These are phyloP conservation scores for Saccharomyces eubayanus DNA, from an alignment of 805 yeast species.

Conservation along the genomic window DNA sequence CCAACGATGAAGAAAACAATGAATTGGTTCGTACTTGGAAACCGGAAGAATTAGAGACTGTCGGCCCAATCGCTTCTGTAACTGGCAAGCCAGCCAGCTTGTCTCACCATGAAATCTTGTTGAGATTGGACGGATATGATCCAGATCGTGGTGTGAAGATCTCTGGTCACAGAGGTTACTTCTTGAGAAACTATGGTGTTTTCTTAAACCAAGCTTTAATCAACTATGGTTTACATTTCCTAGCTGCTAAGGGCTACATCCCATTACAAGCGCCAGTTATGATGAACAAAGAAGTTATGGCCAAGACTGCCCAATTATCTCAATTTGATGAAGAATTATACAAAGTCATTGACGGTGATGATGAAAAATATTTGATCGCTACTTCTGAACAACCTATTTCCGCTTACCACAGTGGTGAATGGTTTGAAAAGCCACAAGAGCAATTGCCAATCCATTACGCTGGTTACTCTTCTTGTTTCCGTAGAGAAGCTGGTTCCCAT, in stretches of 20 bases:
- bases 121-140: conserved; percentile 94
- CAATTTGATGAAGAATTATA: conserved; percentile 97
- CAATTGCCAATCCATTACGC: conserved; percentile 96
- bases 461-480: conserved; percentile 96
- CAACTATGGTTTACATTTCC: conserved; percentile 85
- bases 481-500: conserved; percentile 98
- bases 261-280: conserved; percentile 98
- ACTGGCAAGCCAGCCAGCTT: conserved; percentile 68
- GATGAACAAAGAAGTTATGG: conserved; percentile 99
- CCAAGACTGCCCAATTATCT: conserved; percentile 96
- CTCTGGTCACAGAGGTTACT: conserved; percentile 98
- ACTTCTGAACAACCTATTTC: conserved; percentile 99
- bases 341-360: conserved; percentile 94
- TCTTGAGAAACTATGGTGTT: conserved; percentile 90
- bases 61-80: conserved; percentile 63
- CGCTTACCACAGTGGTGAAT: conserved; percentile 93
- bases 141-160: conserved; percentile 98
- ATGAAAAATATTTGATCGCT: conserved; percentile 95
- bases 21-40: conserved; percentile 81
- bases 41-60: conserved; percentile 58
- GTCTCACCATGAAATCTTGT: conserved; percentile 91
- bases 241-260: conserved; percentile 67
- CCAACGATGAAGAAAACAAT: conserved; percentile 85
- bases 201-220: conserved; percentile 96
- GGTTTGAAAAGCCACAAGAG: conserved; percentile 96